These are phyloP conservation scores for Alternaria postmessia DNA, from an alignment of 2,329 filamentous ascomycete genomes.

Conservation along the genomic window DNA sequence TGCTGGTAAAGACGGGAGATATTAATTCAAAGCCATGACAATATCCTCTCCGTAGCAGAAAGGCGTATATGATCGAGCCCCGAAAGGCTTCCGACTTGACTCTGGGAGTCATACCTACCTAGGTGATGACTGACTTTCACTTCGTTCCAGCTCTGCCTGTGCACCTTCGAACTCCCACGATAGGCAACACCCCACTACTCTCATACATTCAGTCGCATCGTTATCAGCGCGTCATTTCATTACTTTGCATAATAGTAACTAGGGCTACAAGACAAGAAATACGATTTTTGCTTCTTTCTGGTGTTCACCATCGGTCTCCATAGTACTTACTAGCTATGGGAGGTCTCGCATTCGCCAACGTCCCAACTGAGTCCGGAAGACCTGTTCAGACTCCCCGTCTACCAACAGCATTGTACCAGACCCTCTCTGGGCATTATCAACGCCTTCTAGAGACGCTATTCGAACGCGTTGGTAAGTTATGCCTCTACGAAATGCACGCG, in stretches of 20 bases:
- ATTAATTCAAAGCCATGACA: background rate
- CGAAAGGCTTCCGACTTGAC: background rate
- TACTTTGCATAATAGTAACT: background rate
- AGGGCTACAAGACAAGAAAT: background rate
- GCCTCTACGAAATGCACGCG: background rate
- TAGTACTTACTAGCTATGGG: constrained; percentile 64
- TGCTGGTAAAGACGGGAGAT: background rate
- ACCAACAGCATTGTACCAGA: constrained; percentile 64
- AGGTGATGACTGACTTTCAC: background rate
- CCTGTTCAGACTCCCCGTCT: constrained; percentile 71
- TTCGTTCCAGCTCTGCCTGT: background rate
- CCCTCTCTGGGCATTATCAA: constrained; percentile 59
- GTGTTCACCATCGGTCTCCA: background rate
- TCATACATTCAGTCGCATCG: background rate
- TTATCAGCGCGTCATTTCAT: background rate
- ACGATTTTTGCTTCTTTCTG: background rate
- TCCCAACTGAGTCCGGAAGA: constrained; percentile 49
- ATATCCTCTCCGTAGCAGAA: background rate
- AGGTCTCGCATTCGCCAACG: constrained; percentile 55
- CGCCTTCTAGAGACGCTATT: constrained; percentile 62
- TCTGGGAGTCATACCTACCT: background rate
- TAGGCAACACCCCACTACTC: background rate
- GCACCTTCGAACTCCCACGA: background rate
- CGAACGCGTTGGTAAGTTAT: constrained; percentile 51
- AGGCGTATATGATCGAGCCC: background rate